Conservation (phyloP, 1,284 basidiomycete genomes). For the Cutaneotrichosporon sp. region DNA sequence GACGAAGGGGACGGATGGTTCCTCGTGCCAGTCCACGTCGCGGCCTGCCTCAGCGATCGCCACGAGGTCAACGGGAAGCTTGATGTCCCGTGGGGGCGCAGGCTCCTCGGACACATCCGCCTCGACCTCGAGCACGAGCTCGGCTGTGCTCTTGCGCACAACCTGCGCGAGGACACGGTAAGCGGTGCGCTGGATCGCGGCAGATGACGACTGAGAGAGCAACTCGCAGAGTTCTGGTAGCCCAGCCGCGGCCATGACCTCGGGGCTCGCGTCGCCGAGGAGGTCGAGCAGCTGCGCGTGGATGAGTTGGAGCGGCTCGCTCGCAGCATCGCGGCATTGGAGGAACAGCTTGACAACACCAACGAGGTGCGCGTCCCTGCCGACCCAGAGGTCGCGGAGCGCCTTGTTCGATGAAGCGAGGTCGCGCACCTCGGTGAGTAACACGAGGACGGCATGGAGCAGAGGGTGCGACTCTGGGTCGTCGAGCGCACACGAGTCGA, state of each 20-base stretch:
- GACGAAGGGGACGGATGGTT: slow-evolving; percentile 47
- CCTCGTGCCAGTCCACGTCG: slow-evolving; percentile 51
- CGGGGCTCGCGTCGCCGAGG: slow-evolving; percentile 64
- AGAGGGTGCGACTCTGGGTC: slow-evolving; percentile 63
- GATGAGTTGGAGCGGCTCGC: slow-evolving; percentile 66
- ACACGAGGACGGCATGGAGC: slow-evolving; percentile 66
- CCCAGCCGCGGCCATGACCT: slow-evolving; percentile 65
- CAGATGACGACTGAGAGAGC: slow-evolving; percentile 37
- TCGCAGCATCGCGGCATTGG: slow-evolving; percentile 52
- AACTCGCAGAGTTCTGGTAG: slow-evolving; percentile 57
- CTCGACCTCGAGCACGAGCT: slow-evolving; percentile 77
- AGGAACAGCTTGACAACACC: slow-evolving; percentile 40
- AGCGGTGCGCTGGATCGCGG: slow-evolving; percentile 41
- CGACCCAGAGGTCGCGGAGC: slow-evolving; percentile 65
- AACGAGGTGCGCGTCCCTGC: slow-evolving; percentile 52
- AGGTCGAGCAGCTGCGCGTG: slow-evolving; percentile 67
- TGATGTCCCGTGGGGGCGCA: slow-evolving; percentile 34
- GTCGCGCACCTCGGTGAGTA: slow-evolving; percentile 71
- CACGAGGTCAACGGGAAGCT: slow-evolving; percentile 67
- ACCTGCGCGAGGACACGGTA: slow-evolving; percentile 44
- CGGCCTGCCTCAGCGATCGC: slow-evolving; percentile 61
- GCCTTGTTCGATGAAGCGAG: slow-evolving; percentile 70
- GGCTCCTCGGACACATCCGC: slow-evolving; percentile 45
- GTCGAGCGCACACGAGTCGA: slow-evolving; percentile 71
- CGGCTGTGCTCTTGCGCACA: slow-evolving; percentile 37